A percentile compares a stretch with the other conserved stretches of the same genome.
phyloP scores from a whole-genome alignment of 1,284 basidiomycete species.

The Ustilago xerochloae region DNA sequence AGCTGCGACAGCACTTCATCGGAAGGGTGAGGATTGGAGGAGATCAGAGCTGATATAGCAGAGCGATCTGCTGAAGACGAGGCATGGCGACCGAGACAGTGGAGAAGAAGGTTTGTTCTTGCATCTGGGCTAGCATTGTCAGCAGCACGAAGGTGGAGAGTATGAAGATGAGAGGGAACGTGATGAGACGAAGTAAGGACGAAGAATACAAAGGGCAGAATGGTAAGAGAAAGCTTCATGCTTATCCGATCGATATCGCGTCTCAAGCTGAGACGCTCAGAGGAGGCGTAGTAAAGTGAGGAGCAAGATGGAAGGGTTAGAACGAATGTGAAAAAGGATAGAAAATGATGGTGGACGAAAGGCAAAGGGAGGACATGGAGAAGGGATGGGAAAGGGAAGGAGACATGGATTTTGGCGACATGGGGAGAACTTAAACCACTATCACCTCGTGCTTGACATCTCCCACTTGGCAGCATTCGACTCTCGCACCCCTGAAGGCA shows the following conservation, averaged over 20 bases:
- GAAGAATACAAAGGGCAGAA: background rate
- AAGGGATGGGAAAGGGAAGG: background rate
- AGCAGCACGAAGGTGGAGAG: background rate
- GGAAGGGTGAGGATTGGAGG: background rate
- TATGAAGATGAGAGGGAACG: background rate
- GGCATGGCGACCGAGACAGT: slow-evolving; percentile 12
- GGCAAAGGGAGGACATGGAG: background rate
- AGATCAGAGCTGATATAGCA: slow-evolving; percentile 7
- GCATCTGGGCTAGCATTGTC: background rate
- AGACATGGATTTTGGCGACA: too few relatives aligned
- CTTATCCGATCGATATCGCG: too few relatives aligned
- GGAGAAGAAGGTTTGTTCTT: slow-evolving; percentile 1
- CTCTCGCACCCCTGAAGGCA: too few relatives aligned
- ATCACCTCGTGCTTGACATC: too few relatives aligned
- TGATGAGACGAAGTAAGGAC: background rate
- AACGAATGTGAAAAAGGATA: too few relatives aligned
- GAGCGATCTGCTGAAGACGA: background rate
- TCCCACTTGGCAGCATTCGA: too few relatives aligned
- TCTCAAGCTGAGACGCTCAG: too few relatives aligned
- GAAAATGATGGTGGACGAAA: background rate
- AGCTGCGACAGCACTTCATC: slow-evolving; percentile 18
- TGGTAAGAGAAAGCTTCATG: background rate
- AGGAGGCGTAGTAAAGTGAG: too few relatives aligned
- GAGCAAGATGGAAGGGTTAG: too few relatives aligned
- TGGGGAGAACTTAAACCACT: too few relatives aligned